Base-by-base conservation (phyloP, 768 basidiomycete species). In the Boletus rubroflammeus region DNA sequence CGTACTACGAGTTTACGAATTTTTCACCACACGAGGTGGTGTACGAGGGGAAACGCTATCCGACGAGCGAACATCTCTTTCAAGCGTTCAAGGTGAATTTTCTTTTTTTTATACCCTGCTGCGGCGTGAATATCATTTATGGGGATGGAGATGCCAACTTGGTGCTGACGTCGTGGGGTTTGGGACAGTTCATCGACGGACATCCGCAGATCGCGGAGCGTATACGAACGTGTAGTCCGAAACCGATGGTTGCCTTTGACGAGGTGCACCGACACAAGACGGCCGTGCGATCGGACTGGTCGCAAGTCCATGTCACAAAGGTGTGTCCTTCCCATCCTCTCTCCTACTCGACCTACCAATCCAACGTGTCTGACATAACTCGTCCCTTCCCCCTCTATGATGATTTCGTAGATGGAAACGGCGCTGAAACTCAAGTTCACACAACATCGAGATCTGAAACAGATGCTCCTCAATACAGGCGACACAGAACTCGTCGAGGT, bases 21-120 rank as follows among this genome's bases (percentile, higher is more conserved):
- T 88, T 87, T 62, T 88, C 88, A 1, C 67, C 81, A 0, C 84
- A 88, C 67, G 75, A 81, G n/a, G 83, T 90, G 8, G 63, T 77
- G 17, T 85, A 86, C 60, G 75, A 81, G 23, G 81, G 81, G 19
- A 83, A 82, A 62, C 72, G 72, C 39, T 90, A 88, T 59, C 85
- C 85, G 0, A 90, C 87, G 7, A 85, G 85, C 65, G 88, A 88
- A 61, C 88, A 89, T 67, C 78, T 89, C 19, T 88, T 87, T 60
- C 86, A 88, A 62, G 85, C 87, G 0, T 84, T 86, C 74, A 88
- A 87, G 68, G 85, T 81, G 51, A n/a, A 66, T 23, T 8, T 32
- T 38, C 9, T 19, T 21, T 14, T 21, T 29, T 14, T 13, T 13
- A n/a, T n/a, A n/a, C n/a, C n/a, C n/a, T n/a, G n/a, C 11, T 17